These are phyloP conservation scores for Aspergillus sp. DNA, from an alignment of 2,329 filamentous ascomycete genomes.

Conservation along the genomic window DNA sequence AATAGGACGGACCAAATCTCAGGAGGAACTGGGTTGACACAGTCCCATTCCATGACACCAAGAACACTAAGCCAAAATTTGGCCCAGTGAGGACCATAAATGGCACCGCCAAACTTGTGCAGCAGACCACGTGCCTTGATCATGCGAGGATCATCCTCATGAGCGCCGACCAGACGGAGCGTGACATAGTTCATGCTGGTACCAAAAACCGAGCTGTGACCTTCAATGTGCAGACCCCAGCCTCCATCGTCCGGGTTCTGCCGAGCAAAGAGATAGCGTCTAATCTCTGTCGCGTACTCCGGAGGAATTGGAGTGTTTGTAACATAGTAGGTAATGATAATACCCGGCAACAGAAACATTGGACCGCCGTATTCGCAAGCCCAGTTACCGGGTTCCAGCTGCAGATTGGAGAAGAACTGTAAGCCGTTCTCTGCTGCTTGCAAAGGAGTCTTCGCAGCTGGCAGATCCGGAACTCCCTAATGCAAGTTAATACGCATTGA, in stretches of 20 bases:
- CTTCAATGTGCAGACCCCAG: constrained; percentile 95
- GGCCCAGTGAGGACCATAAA: constrained; percentile 85
- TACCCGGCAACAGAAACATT: constrained; percentile 85
- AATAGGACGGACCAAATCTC: constrained; percentile 65
- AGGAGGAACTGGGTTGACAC: constrained; percentile 88
- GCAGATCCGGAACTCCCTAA: constrained; percentile 68
- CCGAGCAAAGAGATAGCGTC: constrained; percentile 80
- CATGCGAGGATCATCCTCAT: constrained; percentile 76
- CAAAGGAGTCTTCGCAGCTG: constrained; percentile 63
- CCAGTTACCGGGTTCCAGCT: constrained; percentile 87
- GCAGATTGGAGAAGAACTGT: constrained; percentile 80
- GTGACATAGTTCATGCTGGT: constrained; percentile 81
- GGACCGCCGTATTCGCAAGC: constrained; percentile 96
- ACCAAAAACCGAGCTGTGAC: constrained; percentile 84
- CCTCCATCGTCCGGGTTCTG: constrained; percentile 85
- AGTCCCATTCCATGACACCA: constrained; percentile 78
- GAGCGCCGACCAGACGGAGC: constrained; percentile 73
- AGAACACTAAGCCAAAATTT: constrained; percentile 91
- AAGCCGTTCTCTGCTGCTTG: constrained; percentile 77
- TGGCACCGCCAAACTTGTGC: constrained; percentile 77
- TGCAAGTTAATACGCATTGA: background rate
- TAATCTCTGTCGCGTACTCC: constrained; percentile 78
- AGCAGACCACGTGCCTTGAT: constrained; percentile 74
- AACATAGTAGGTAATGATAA: constrained; percentile 80
- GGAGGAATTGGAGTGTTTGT: constrained; percentile 80